These are phyloP conservation scores for Scutellaria baicalensis DNA, from an alignment of 257 asterid genomes.

Conservation along the genomic window DNA sequence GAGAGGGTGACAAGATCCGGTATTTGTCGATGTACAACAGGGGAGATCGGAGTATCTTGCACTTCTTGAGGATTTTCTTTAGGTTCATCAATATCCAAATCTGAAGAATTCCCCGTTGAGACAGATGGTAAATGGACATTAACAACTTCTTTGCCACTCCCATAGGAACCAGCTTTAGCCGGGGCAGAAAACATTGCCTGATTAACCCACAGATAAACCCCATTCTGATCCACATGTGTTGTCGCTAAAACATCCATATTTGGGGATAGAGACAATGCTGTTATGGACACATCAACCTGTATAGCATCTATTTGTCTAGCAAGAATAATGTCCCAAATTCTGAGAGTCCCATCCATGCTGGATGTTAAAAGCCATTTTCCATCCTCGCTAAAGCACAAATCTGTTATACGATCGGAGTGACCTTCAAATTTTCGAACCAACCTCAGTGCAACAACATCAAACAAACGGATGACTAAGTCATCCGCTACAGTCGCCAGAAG, in stretches of 20 bases:
- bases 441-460: conserved; percentile 68
- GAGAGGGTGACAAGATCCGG: conserved; percentile 84
- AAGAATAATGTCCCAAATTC: conserved; percentile 85
- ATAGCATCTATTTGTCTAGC: conserved; percentile 84
- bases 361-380: conserved; percentile 92
- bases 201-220: conserved; percentile 88
- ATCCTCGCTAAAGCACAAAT: conserved; percentile 83
- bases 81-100: conserved; percentile 23
- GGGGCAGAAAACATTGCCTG: conserved; percentile 83
- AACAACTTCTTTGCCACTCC: conserved; percentile 66
- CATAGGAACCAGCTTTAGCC: conserved; percentile 35
- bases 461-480: conserved; percentile 78
- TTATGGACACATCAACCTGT: conserved; percentile 65
- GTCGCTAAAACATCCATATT: conserved; percentile 87
- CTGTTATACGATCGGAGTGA: conserved; percentile 82
- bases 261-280: conserved; percentile 81
- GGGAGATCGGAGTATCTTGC: conserved; percentile 21
- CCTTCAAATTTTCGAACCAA: conserved; percentile 89
- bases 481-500: conserved; percentile 81
- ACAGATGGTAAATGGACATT: conserved; percentile 55
- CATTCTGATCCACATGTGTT: conserved; percentile 81
- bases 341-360: conserved; percentile 90
- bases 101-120: conserved; percentile 36
- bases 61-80: conserved; percentile 21
- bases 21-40: conserved; percentile 44